Base-by-base conservation (phyloP, 352 stramenopile species). In the Pythium brachiatum region DNA sequence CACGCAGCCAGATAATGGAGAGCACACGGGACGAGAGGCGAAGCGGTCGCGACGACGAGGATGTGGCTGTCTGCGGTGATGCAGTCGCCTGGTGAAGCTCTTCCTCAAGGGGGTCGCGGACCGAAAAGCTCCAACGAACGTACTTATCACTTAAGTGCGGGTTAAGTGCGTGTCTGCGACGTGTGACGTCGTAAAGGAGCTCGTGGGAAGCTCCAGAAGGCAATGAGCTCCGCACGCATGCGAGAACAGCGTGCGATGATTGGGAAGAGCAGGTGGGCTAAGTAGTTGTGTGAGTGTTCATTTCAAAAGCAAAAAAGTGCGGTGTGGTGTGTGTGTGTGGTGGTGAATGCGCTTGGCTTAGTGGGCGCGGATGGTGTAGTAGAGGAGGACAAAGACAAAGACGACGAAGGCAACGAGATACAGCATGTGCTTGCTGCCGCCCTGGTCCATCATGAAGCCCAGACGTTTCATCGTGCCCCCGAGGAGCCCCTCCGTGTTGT, bases 361-460 rank as follows among this genome's bases (percentile, higher is more conserved):
- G 51, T 89, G 68, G 15, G 76, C 89, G 53, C 83, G 79, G 46
- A 92, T 92, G 50, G 79, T 70, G 58, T 85, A 90, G 70, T 94
- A 95, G 31, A 95, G 75, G 60, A 95, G 75, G 57, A 94, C 73
- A 53, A 95, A 94, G 44, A 95, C 84, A 51, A 95, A 61, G 16
- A 95, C 81, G 27, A 95, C 86, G 54, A 95, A 95, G 57, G 61
- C 75, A 44, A 94, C 79, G 63, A 95, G 74, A 58, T 94, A 92
- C 59, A 92, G 80, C 86, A 95, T 95, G 75, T 95, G 86, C 70
- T 90, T 94, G 74, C 83, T 90, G 39, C 86, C 83, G 47, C 86
- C 86, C 31, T 92, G 83, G 34, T 93, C 83, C 83, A 95, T 92
- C 86, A 95, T 95, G 64, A 78, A 72, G 25, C 81, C 80, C 29